Evolutionary conservation across 495 filamentous ascomycete species (phyloP).

Genomic region (Haplographium delicatum): DNA sequence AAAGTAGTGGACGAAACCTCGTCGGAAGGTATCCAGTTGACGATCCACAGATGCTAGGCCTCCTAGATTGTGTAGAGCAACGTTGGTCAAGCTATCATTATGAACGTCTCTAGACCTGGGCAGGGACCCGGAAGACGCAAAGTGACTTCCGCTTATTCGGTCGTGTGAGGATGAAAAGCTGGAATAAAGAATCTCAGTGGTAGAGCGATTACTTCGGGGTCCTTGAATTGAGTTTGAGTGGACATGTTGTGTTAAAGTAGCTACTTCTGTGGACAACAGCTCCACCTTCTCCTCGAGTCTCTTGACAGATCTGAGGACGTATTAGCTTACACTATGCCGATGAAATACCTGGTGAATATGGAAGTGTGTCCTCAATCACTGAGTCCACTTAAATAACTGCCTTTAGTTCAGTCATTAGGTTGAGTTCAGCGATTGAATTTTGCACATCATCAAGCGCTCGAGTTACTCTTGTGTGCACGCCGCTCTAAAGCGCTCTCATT

Average conservation of each 20-base stretch:
- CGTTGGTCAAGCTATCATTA: constrained; percentile 15
- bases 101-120: constrained; percentile 13
- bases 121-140: constrained; percentile 12
- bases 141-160: constrained; percentile 11
- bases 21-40: constrained; percentile 25
- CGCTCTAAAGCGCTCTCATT: constrained; percentile 10
- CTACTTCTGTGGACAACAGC: constrained; percentile 12
- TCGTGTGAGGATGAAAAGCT: constrained; percentile 12
- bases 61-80: constrained; percentile 12
- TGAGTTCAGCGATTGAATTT: constrained; percentile 12
- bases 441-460: constrained; percentile 10
- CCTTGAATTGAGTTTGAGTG: constrained; percentile 11
- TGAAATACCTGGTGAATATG: constrained; percentile 13
- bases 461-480: constrained; percentile 11
- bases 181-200: constrained; percentile 13
- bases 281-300: constrained; percentile 14
- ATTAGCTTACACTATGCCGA: constrained; percentile 12
- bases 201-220: constrained; percentile 12
- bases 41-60: constrained; percentile 21
- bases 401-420: constrained; percentile 12
- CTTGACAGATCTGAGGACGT: constrained; percentile 12
- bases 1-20: constrained; percentile 29
- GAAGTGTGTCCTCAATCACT: constrained; percentile 8
- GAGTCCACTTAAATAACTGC: constrained; percentile 12
- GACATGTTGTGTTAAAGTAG: constrained; percentile 14